Evolutionary conservation across 257 asterid genomes (phyloP), one percentile per base, ranked within the genome.

Genomic region (Rehmannia glutinosa): DNA sequence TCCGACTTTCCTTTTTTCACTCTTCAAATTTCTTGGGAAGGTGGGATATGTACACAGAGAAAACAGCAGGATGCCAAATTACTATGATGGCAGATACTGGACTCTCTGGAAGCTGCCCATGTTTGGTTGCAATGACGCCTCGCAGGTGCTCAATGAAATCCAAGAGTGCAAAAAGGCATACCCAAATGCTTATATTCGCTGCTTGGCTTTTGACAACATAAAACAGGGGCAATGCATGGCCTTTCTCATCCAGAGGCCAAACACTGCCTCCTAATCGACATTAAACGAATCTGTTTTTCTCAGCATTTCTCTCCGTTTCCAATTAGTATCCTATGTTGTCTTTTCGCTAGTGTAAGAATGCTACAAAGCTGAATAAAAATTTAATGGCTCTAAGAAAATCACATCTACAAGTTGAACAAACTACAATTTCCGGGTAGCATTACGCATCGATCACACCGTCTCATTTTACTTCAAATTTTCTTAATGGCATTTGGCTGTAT

Each of bases 41-140:
- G 73, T 56, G 68, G 86, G 86, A 0, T 72, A 62, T 50, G 86
- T 80, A 25, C 60, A 62, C 52, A 82, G 86, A 41, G 74, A 82
- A 35, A 75, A 85, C 66, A 78, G 84, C 66, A 75, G 42, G 66
- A 73, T 83, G 69, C 85, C 92, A 30, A 82, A 82, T 17, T 82
- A 80, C 75, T 85, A 80, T 25, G 88, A 84, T 50, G 86, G 89
- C 46, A 77, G 88, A 39, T 82, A 85, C 58, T 85, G 85, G 84
- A 82, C 88, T 7, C 39, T 85, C 25, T 79, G 88, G 87, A 80
- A 80, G 74, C 75, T 85, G 73, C 92, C 89, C 6, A 82, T 76
- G 92, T 80, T 85, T 55, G 83, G 92, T 1, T 82, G 88, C 78
- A 78, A 9, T 12, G 80, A 74, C 17, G 53, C 82, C 2, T 68